Evolutionary conservation across 257 asterid genomes (phyloP).

Genomic region (Hygrophila difformis): DNA sequence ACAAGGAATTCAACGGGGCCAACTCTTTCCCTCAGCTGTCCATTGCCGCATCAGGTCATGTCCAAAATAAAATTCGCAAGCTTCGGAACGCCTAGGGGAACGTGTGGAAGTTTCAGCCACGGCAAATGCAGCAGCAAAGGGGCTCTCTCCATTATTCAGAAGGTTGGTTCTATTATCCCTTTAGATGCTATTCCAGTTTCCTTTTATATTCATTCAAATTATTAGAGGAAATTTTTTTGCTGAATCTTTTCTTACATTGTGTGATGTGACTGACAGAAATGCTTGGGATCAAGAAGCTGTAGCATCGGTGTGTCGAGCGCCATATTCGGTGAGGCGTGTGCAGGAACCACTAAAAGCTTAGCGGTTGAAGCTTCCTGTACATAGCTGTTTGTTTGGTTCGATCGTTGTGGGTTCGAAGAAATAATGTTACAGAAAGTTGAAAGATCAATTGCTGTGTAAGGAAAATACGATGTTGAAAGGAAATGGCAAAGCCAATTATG

Average conservation of each 20-base stretch:
- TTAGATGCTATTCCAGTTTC: neutral
- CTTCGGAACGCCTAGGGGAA: constrained; percentile 77
- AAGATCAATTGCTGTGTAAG: too few relatives aligned
- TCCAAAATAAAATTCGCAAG: constrained; percentile 73
- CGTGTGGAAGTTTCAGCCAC: constrained; percentile 72
- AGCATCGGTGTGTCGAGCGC: constrained; percentile 47
- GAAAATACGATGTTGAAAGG: too few relatives aligned
- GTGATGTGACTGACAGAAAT: constrained; percentile 38
- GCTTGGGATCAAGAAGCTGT: constrained; percentile 71
- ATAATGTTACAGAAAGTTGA: too few relatives aligned
- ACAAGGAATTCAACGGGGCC: constrained; percentile 31
- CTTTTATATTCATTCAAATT: neutral
- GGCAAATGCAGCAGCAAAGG: constrained; percentile 63
- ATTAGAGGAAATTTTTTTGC: too few relatives aligned
- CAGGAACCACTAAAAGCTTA: constrained; percentile 48
- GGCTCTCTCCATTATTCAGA: constrained; percentile 48
- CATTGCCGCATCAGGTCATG: constrained; percentile 50
- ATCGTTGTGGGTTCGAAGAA: neutral
- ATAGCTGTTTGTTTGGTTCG: constrained; percentile 11
- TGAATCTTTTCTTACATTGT: neutral
- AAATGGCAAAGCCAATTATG: too few relatives aligned
- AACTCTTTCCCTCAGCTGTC: constrained; percentile 48
- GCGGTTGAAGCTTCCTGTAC: constrained; percentile 84
- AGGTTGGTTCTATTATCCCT: constrained; percentile 28
- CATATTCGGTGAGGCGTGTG: constrained; percentile 75